These are phyloP conservation scores for Gossypium mustelinum DNA, from an alignment of 345 rosid genomes.

Conservation along the genomic window DNA sequence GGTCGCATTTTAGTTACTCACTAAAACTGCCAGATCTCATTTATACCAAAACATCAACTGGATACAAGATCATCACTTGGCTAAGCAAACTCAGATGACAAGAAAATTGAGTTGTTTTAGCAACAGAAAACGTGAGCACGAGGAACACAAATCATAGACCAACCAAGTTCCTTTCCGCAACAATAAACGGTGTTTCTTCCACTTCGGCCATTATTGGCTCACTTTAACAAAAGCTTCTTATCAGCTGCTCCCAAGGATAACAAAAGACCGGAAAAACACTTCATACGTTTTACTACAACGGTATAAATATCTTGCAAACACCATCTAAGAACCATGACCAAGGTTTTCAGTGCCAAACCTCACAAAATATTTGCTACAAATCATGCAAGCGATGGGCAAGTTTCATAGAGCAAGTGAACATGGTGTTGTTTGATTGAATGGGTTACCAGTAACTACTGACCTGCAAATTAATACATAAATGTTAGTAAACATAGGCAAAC, in stretches of 20 bases:
- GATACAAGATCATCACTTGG: no score
- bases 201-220: background rate
- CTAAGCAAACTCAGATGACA: no score
- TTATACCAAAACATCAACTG: no score
- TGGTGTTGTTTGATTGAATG: slow-evolving; percentile 22
- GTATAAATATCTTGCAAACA: no score
- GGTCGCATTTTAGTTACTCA: no score
- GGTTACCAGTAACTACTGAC: background rate
- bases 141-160: no score
- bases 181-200: background rate
- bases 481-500: background rate
- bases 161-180: background rate
- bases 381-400: background rate
- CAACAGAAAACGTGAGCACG: no score
- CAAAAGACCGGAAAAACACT: background rate
- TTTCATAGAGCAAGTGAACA: slow-evolving; percentile 21
- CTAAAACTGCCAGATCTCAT: no score
- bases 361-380: background rate
- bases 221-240: background rate
- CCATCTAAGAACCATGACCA: background rate
- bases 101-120: no score
- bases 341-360: background rate
- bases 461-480: slow-evolving; percentile 14
- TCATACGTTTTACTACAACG: background rate
- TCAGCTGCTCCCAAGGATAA: background rate